Conservation (phyloP, 345 rosid species). For the Eucalyptus caleyi region DNA sequence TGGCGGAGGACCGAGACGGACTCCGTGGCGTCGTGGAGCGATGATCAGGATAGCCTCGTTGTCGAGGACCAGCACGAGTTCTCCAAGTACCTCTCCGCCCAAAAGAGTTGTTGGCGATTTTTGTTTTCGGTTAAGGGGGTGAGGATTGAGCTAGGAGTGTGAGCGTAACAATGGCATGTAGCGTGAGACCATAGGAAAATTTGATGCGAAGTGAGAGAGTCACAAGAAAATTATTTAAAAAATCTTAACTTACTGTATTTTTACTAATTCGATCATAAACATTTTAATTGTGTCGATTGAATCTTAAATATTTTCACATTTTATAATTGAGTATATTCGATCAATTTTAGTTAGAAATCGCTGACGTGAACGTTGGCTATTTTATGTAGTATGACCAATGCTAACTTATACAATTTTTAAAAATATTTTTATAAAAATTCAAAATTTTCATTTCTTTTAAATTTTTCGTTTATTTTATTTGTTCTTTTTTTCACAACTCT, state of each 20-base stretch:
- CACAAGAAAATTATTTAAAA: background rate
- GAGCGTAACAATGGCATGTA: background rate
- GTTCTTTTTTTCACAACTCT: background rate
- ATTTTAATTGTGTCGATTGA: no score
- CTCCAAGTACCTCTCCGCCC: background rate
- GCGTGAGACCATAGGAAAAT: background rate
- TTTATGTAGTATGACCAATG: no score
- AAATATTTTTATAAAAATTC: background rate
- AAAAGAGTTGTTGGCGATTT: background rate
- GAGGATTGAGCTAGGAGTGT: background rate
- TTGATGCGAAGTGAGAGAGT: background rate
- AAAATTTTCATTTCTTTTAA: no score
- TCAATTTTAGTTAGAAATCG: no score
- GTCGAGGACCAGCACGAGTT: background rate
- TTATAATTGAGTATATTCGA: no score
- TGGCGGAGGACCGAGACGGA: background rate
- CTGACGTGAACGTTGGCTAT: rapidly evolving
- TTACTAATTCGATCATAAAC: no score
- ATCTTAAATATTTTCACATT: background rate
- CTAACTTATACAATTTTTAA: no score
- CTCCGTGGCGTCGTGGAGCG: background rate
- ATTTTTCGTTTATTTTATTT: no score
- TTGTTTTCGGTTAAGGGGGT: background rate
- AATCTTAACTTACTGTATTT: background rate
- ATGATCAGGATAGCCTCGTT: background rate